Base-by-base conservation (phyloP, 495 filamentous ascomycete genomes). In the Tetracladium setigerum region DNA sequence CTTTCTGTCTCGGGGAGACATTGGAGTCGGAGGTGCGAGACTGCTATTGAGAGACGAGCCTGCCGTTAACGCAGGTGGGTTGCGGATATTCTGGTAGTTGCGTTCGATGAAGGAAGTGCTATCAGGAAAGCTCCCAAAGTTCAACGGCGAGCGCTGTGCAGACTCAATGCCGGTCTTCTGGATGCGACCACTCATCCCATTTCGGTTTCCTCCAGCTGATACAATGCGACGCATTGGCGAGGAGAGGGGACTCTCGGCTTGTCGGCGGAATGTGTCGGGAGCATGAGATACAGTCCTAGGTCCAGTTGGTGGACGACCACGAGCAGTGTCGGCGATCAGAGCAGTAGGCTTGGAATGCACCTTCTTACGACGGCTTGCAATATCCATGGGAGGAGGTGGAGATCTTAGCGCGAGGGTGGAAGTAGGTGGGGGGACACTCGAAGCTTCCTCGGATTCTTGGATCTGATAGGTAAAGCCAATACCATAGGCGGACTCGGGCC, bases 161-260 rank as follows among this genome's bases (percentile, higher is more conserved):
- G 54, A 52, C 32, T 57, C 50, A 11, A 52, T 33, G 22, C 52
- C 57, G 12, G 50, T 39, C 30, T 61, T 61, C 30, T 39, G 36
- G 22, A 61, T 45, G 2, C 58, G 47, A 24, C 55, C 53, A 38
- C 45, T 45, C 8, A 55, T 38, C 4, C 56, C 47, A 38, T 51
- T 53, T 17, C 49, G 35, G 32, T 53, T 59, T 24, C 53, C 57
- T 30, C 53, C 53, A n/a, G 53, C 57, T n/a, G 57, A 60, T 1
- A 54, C 49, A 17, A 61, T 58, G 13, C 58, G 51, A n/a, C 58
- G 58, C 58, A 61, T 58, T 15, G 58, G 52, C n/a, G 58, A 61
- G 1, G 55, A 43, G 13, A 48, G n/a, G 24, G 56, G 56, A 33
- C 52, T 59, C 8, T 55, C 56, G 1, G 12, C 42, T 24, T 36